Percentiles rank a stretch among this genome's conserved stretches.
Evolutionary conservation across 352 stramenopile species (phyloP).

Genomic region (Globisporangium viniferum): DNA sequence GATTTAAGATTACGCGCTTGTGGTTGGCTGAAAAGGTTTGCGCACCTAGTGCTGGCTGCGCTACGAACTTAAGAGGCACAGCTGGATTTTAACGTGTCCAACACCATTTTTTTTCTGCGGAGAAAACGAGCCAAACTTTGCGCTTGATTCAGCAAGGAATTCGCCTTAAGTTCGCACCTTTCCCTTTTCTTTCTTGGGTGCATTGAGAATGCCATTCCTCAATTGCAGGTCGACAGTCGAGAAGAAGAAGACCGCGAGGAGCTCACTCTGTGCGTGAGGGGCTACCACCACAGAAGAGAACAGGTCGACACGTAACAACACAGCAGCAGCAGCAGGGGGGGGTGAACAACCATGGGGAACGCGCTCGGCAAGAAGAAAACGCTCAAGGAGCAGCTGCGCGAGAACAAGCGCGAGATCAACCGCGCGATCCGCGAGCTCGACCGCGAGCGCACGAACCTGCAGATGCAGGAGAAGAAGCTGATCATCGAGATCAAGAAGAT

Average conservation of each 20-base stretch:
- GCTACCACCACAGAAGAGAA: not conserved
- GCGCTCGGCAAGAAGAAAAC: constrained; percentile 77
- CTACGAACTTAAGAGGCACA: no score
- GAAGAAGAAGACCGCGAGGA: not conserved
- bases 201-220: not conserved
- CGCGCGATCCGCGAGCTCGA: constrained; percentile 95
- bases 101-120: not conserved
- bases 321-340: not conserved
- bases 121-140: not conserved
- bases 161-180: not conserved
- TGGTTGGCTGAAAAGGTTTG: not conserved
- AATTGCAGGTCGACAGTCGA: not conserved
- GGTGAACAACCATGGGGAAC: constrained; percentile 55
- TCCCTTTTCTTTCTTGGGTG: not conserved
- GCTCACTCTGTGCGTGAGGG: not conserved
- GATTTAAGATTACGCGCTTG: not conserved
- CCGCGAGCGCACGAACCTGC: constrained; percentile 90
- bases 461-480: constrained; percentile 93
- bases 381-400: constrained; percentile 89
- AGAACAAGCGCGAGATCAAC: constrained; percentile 98
- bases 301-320: not conserved
- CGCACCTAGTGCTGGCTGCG: not conserved
- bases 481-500: constrained; percentile 98
- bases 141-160: not conserved
- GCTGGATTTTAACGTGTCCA: not conserved